These are phyloP conservation scores for Gentiana macrophylla DNA, from an alignment of 257 asterid genomes.

Conservation along the genomic window DNA sequence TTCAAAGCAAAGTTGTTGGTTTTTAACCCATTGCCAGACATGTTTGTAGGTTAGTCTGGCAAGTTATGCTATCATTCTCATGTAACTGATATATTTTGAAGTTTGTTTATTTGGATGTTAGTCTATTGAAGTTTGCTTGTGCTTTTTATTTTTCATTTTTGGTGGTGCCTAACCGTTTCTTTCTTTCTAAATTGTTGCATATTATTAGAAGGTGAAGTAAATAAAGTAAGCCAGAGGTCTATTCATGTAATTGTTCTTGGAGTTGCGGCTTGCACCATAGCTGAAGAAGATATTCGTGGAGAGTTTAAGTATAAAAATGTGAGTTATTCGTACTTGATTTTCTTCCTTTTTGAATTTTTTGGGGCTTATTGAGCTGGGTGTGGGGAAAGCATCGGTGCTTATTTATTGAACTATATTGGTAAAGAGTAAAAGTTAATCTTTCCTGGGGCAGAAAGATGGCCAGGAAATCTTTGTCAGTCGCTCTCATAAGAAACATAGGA, in stretches of 20 bases:
- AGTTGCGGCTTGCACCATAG: constrained; percentile 50
- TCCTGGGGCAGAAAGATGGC: constrained; percentile 44
- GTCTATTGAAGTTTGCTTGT: too few species aligned
- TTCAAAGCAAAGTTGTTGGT: constrained; percentile 45
- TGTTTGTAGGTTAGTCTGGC: constrained; percentile 45
- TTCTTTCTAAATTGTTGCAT: neutral
- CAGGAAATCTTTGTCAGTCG: constrained; percentile 46
- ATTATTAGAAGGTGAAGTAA: constrained; percentile 70
- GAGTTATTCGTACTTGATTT: constrained; percentile 15
- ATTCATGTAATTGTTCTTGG: constrained; percentile 71
- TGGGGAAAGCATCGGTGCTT: neutral
- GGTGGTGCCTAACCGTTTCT: too few species aligned
- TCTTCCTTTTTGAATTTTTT: neutral
- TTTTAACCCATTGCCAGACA: constrained; percentile 60
- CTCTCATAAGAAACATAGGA: constrained; percentile 44
- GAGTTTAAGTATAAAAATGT: constrained; percentile 60
- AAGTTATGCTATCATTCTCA: too few species aligned
- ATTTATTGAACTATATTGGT: neutral
- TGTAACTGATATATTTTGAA: too few species aligned
- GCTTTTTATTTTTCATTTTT: too few species aligned
- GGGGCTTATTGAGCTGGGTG: neutral
- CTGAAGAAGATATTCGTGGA: constrained; percentile 50
- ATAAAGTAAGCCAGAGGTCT: constrained; percentile 45
- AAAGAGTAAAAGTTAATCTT: neutral
- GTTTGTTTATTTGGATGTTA: too few species aligned